Evolutionary conservation across 2,329 filamentous ascomycete species (phyloP).

Genomic region (Ilyonectria sp.): DNA sequence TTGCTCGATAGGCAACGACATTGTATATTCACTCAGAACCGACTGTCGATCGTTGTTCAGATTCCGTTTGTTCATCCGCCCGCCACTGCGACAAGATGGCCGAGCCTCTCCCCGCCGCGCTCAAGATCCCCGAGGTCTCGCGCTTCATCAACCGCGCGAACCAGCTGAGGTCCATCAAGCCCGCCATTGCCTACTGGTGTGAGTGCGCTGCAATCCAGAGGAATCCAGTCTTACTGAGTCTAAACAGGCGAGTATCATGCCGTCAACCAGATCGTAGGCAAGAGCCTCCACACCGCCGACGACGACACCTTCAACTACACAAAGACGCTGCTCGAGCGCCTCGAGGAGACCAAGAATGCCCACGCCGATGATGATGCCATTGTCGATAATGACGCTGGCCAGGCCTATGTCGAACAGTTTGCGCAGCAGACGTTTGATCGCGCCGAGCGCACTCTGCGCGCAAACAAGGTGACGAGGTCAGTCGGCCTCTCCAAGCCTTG

Average conservation of each 20-base stretch:
- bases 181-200: slow-evolving; percentile 97
- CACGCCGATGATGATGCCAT: slow-evolving; percentile 87
- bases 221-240: background rate
- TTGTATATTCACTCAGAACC: background rate
- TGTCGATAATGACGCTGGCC: slow-evolving; percentile 86
- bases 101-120: slow-evolving; percentile 58
- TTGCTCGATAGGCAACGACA: slow-evolving; percentile 21
- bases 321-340: slow-evolving; percentile 87
- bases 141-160: slow-evolving; percentile 87
- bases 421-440: slow-evolving; percentile 89
- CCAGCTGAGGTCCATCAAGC: slow-evolving; percentile 88
- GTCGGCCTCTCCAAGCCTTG: slow-evolving; percentile 9
- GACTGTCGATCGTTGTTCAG: background rate
- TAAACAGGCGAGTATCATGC: slow-evolving; percentile 80
- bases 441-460: slow-evolving; percentile 85
- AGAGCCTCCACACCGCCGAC: slow-evolving; percentile 83
- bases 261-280: slow-evolving; percentile 90
- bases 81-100: slow-evolving; percentile 71
- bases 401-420: slow-evolving; percentile 96
- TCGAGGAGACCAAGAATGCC: slow-evolving; percentile 76
- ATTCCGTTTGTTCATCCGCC: background rate
- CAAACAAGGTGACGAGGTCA: slow-evolving; percentile 86
- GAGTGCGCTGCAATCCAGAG: slow-evolving; percentile 55
- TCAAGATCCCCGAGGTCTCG: slow-evolving; percentile 86
- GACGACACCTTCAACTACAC: slow-evolving; percentile 87